phyloP scores from a whole-genome alignment of 2,329 filamentous ascomycete species.

The Curvularia eragrostidis region DNA sequence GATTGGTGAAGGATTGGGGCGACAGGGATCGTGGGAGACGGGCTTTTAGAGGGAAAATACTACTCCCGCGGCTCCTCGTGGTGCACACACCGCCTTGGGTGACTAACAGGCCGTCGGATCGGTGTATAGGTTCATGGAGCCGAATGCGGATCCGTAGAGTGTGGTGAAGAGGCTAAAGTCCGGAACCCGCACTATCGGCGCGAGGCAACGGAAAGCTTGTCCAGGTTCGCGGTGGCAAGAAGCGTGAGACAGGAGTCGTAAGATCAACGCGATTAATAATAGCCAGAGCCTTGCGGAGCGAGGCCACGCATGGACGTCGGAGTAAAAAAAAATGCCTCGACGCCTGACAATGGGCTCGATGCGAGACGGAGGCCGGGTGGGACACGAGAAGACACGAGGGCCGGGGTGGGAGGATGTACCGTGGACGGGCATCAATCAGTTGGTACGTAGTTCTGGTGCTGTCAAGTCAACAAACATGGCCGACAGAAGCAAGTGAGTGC shows the following conservation, averaged over 20 bases:
- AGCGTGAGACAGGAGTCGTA: constrained; percentile 14
- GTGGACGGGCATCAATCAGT: neutral
- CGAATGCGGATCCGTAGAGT: constrained; percentile 16
- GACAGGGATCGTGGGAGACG: neutral
- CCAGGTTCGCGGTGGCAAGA: constrained; percentile 9
- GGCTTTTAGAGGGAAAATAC: constrained; percentile 15
- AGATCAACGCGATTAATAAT: constrained; percentile 29
- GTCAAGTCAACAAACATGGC: constrained; percentile 1
- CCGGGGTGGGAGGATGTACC: neutral
- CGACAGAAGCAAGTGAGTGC: constrained; percentile 10
- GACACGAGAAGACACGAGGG: constrained; percentile 1
- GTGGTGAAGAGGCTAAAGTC: constrained; percentile 13
- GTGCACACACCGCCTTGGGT: constrained; percentile 13
- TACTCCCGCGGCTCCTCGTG: constrained; percentile 10
- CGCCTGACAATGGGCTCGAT: constrained; percentile 21
- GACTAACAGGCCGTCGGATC: constrained; percentile 13
- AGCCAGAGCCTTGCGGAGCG: constrained; percentile 17
- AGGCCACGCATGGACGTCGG: constrained; percentile 21
- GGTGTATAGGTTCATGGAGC: constrained; percentile 10
- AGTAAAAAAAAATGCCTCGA: constrained; percentile 27
- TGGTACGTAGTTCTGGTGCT: no score
- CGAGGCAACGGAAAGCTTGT: constrained; percentile 2
- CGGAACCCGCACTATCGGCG: constrained; percentile 5
- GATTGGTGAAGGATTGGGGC: constrained; percentile 2
- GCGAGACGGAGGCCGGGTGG: constrained; percentile 4